Conservation (phyloP, 768 basidiomycete species). For the Butyriboletus loyo region DNA sequence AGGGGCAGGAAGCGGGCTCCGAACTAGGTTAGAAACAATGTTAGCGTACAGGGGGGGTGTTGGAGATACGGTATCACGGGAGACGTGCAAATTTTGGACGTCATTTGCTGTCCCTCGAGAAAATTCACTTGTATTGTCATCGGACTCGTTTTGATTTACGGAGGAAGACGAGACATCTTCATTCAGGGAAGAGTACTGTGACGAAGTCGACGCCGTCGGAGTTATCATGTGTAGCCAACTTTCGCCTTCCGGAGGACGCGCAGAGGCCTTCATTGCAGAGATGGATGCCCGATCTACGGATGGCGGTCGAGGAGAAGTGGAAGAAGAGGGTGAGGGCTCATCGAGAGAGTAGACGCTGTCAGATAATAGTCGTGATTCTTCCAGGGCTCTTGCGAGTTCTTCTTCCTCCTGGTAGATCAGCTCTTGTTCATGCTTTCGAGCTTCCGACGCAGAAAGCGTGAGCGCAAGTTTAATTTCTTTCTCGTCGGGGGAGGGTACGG, state of each 20-base stretch:
- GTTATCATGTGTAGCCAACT: slow-evolving; percentile 33
- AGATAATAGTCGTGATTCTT: slow-evolving; percentile 43
- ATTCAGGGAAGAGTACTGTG: slow-evolving; percentile 8
- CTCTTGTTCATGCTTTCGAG: slow-evolving; percentile 25
- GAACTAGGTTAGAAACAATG: slow-evolving; percentile 20
- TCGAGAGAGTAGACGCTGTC: slow-evolving; percentile 8
- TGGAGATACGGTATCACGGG: slow-evolving; percentile 8
- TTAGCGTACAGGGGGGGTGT: slow-evolving; percentile 26
- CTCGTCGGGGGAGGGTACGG: slow-evolving; percentile 34
- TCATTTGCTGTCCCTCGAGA: slow-evolving; percentile 4
- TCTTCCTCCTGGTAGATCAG: slow-evolving; percentile 51
- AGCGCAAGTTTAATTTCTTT: slow-evolving; percentile 48
- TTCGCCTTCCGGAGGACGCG: slow-evolving; percentile 24
- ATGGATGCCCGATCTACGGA: slow-evolving; percentile 17
- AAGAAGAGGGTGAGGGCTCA: slow-evolving; percentile 2
- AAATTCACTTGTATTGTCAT: slow-evolving; percentile 4
- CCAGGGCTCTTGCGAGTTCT: slow-evolving; percentile 61
- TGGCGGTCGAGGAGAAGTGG: slow-evolving; percentile 3
- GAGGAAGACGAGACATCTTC: slow-evolving; percentile 31
- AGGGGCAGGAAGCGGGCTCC: slow-evolving; percentile 6
- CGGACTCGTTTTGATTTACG: slow-evolving; percentile 13
- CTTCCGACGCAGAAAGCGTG: slow-evolving; percentile 44
- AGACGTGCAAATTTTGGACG: not conserved
- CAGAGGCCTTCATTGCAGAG: slow-evolving; percentile 11
- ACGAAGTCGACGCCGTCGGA: slow-evolving; percentile 23